A percentile compares a stretch with the other conserved stretches of the same genome.
Conservation (phyloP, 345 rosid genomes). For the Gynandropsis gynandra region DNA sequence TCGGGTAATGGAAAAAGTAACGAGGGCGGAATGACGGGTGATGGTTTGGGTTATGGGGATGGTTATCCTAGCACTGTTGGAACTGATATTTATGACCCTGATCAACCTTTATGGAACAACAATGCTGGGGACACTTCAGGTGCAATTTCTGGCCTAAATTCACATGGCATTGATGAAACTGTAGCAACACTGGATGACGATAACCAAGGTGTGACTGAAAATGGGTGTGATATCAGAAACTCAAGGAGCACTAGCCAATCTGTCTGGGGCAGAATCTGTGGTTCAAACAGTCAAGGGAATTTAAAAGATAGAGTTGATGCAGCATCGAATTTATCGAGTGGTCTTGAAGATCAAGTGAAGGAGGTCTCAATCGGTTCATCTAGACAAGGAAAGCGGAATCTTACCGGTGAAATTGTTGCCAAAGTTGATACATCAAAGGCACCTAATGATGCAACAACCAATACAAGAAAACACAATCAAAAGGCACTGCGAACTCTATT, state of each 20-base stretch:
- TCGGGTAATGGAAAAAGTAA: conserved; percentile 34
- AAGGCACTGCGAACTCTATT: conserved; percentile 83
- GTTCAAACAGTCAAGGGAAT: too few relatives aligned
- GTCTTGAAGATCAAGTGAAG: too few relatives aligned
- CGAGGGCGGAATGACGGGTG: conserved; percentile 33
- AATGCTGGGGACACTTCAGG: conserved; percentile 43
- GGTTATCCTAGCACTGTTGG: conserved; percentile 36
- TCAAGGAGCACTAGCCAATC: conserved; percentile 23
- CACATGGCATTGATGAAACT: conserved; percentile 38
- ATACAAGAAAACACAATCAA: conserved; percentile 53
- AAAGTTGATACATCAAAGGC: conserved; percentile 35
- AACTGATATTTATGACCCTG: conserved; percentile 77
- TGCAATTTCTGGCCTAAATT: conserved; percentile 34
- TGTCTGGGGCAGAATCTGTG: background rate
- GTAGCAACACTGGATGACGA: conserved; percentile 36
- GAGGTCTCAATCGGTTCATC: too few relatives aligned
- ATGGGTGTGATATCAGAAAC: conserved; percentile 14
- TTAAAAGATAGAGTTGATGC: too few relatives aligned
- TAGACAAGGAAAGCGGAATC: too few relatives aligned
- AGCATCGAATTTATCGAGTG: too few relatives aligned
- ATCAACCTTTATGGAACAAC: conserved; percentile 73
- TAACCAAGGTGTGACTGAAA: conserved; percentile 30
- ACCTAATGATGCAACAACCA: conserved; percentile 35
- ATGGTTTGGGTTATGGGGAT: conserved; percentile 37
- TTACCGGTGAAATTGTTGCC: conserved; percentile 12